These are phyloP conservation scores for Hanseniaspora thailandica DNA, from an alignment of 805 yeast genomes.

Conservation along the genomic window DNA sequence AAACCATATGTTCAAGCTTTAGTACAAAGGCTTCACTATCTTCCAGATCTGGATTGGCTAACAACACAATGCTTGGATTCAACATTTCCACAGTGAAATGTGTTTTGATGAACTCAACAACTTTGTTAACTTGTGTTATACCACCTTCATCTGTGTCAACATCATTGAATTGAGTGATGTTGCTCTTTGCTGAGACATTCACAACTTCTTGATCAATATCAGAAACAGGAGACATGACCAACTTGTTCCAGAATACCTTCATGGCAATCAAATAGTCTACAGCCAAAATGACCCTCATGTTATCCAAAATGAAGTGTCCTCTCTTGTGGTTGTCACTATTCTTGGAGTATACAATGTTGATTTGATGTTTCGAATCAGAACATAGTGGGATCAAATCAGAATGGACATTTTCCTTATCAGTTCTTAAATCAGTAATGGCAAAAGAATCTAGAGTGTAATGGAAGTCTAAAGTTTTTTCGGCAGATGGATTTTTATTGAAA, in stretches of 20 bases:
- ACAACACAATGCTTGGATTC: constrained; percentile 62
- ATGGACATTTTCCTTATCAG: constrained; percentile 52
- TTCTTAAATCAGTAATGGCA: constrained; percentile 63
- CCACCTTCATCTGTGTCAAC: not conserved
- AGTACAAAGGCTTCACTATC: constrained; percentile 83
- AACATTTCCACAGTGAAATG: constrained; percentile 58
- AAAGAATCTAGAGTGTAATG: constrained; percentile 50
- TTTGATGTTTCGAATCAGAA: constrained; percentile 54
- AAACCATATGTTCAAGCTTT: constrained; percentile 35
- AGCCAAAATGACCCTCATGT: constrained; percentile 44
- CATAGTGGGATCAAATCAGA: constrained; percentile 69
- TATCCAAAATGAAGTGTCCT: constrained; percentile 47
- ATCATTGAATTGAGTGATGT: not conserved
- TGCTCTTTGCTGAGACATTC: not conserved
- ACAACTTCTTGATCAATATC: not conserved
- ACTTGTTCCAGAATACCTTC: constrained; percentile 48
- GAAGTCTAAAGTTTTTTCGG: constrained; percentile 31
- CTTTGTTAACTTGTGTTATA: constrained; percentile 12
- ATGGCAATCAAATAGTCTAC: constrained; percentile 74
- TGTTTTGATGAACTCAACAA: constrained; percentile 9
- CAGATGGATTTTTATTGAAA: constrained; percentile 44
- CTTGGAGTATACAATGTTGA: constrained; percentile 43
- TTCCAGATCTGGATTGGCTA: constrained; percentile 62
- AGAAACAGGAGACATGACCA: not conserved
- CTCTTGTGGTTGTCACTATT: constrained; percentile 43